These are phyloP conservation scores for Yamadazyma kitorensis DNA, from an alignment of 805 yeast genomes.

Conservation along the genomic window DNA sequence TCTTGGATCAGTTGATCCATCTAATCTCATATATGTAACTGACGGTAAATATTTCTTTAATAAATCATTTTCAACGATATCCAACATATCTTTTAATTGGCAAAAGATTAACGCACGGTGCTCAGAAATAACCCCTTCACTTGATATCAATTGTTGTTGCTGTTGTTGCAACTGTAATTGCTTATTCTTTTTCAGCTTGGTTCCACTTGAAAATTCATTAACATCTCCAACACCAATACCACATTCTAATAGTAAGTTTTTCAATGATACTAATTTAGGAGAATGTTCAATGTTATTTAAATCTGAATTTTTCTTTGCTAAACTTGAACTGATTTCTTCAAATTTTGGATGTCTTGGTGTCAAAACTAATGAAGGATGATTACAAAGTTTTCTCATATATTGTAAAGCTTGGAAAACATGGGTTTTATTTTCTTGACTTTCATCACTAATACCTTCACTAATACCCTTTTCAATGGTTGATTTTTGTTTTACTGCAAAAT, in stretches of 20 bases:
- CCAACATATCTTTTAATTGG: constrained; percentile 96
- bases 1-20: constrained; percentile 91
- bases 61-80: constrained; percentile 89
- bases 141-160: constrained; percentile 36
- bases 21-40: constrained; percentile 91
- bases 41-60: constrained; percentile 81
- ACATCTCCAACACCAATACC: constrained; percentile 68
- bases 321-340: constrained; percentile 58
- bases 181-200: constrained; percentile 23
- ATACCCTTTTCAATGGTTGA: constrained; percentile 64
- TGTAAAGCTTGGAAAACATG: constrained; percentile 97
- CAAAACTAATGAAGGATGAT: constrained; percentile 90
- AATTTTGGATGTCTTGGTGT: constrained; percentile 82
- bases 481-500: constrained; percentile 85
- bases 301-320: constrained; percentile 55
- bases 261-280: constrained; percentile 83
- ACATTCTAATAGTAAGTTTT: constrained; percentile 81
- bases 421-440: constrained; percentile 56
- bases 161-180: constrained; percentile 23
- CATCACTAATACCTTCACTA: constrained; percentile 25
- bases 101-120: constrained; percentile 95
- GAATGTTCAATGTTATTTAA: constrained; percentile 79
- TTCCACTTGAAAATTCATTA: constrained; percentile 27
- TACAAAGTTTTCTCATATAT: constrained; percentile 94
- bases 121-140: constrained; percentile 78